phyloP scores from a whole-genome alignment of 768 basidiomycete species.

The Termitomyces sp. region DNA sequence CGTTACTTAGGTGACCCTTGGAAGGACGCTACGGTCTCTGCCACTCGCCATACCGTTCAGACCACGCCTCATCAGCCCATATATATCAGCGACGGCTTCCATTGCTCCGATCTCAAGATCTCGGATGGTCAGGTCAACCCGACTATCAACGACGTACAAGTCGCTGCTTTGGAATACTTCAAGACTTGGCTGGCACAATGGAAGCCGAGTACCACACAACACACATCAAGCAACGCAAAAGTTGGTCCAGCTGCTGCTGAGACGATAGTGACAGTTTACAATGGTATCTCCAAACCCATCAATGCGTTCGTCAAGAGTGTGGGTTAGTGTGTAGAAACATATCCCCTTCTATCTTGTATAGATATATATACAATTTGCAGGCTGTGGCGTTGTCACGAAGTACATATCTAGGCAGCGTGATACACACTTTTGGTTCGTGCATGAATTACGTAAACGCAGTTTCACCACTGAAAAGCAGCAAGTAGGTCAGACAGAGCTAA shows the following conservation, averaged over 20 bases:
- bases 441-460: not conserved
- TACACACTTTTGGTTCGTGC: no score
- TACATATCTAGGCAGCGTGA: no score
- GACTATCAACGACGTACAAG: conserved; percentile 50
- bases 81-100: conserved; percentile 57
- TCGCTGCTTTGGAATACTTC: conserved; percentile 45
- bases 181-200: conserved; percentile 52
- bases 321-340: conserved; percentile 5
- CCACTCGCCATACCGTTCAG: conserved; percentile 36
- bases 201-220: conserved; percentile 17
- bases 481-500: not conserved
- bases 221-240: not conserved
- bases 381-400: not conserved
- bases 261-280: not conserved
- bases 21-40: conserved; percentile 64
- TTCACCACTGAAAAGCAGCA: no score
- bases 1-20: conserved; percentile 58
- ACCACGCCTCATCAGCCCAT: conserved; percentile 56
- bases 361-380: not conserved
- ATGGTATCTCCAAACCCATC: conserved; percentile 21
- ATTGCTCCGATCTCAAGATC: conserved; percentile 53
- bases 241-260: not conserved
- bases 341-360: not conserved
- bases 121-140: conserved; percentile 38
- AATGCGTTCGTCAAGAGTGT: conserved; percentile 29